Conservation (phyloP, 495 filamentous ascomycete species). For the Aspergillus mulundensis region DNA sequence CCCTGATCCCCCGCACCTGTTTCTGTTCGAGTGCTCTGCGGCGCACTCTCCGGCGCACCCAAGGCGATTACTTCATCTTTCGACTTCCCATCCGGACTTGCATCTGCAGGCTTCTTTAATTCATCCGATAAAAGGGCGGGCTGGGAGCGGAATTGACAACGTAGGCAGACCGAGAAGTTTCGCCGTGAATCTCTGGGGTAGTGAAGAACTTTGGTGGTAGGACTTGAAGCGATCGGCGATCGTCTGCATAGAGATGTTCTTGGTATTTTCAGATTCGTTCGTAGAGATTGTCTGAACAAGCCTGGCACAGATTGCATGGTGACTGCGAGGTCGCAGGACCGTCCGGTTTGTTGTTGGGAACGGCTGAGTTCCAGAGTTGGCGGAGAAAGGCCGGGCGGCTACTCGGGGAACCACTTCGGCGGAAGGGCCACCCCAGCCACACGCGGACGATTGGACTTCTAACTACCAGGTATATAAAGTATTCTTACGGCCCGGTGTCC, state of each 20-base stretch:
- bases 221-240: conserved; percentile 16
- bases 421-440: background rate
- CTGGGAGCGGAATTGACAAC: conserved; percentile 37
- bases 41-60: conserved; percentile 15
- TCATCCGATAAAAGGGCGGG: conserved; percentile 23
- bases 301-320: conserved; percentile 45
- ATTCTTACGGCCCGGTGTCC: too few relatives aligned
- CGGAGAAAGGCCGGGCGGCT: conserved; percentile 12
- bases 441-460: background rate
- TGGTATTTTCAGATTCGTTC: conserved; percentile 25
- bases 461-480: too few relatives aligned
- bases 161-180: conserved; percentile 36
- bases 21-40: conserved; percentile 9
- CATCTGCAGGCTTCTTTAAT: conserved; percentile 20
- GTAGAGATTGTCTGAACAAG: conserved; percentile 38
- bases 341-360: conserved; percentile 12
- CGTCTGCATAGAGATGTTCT: conserved; percentile 22
- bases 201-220: conserved; percentile 21
- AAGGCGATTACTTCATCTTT: conserved; percentile 12
- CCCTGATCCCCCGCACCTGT: conserved; percentile 22
- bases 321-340: conserved; percentile 21
- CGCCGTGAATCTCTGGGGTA: conserved; percentile 19
- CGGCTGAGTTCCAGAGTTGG: conserved; percentile 8
- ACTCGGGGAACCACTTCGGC: background rate
- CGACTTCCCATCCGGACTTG: conserved; percentile 15